Evolutionary conservation across 169 alveolate species (phyloP).

Genomic region (Perkinsus olseni): DNA sequence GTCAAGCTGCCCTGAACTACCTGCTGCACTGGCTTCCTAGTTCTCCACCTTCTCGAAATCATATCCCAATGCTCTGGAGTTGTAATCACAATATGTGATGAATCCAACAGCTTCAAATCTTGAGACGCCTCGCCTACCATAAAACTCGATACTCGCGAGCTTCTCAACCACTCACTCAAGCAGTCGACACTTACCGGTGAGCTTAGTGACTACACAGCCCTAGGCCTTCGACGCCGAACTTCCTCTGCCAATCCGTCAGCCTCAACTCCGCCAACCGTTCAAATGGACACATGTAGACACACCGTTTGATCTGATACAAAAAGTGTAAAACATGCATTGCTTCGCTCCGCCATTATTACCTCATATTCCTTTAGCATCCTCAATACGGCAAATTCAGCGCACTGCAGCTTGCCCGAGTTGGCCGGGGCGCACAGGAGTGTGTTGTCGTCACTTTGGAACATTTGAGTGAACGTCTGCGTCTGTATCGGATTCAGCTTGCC

Average conservation of each 20-base stretch:
- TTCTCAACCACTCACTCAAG: background rate
- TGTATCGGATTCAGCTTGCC: constrained; percentile 51
- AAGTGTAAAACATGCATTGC: constrained; percentile 53
- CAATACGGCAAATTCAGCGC: constrained; percentile 78
- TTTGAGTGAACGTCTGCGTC: constrained; percentile 49
- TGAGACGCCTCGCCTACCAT: constrained; percentile 22
- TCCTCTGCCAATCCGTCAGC: constrained; percentile 41
- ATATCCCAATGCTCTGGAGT: constrained; percentile 37
- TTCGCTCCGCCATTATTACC: constrained; percentile 34
- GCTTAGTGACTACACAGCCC: constrained; percentile 19
- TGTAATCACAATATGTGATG: constrained; percentile 47
- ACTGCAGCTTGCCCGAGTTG: constrained; percentile 67
- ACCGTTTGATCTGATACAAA: constrained; percentile 27
- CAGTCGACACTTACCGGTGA: background rate
- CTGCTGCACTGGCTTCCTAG: constrained; percentile 18
- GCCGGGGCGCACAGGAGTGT: constrained; percentile 85
- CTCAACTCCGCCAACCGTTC: constrained; percentile 39
- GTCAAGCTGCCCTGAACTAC: background rate
- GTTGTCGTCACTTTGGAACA: constrained; percentile 64
- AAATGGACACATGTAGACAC: constrained; percentile 53
- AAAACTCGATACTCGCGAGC: background rate
- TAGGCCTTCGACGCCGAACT: constrained; percentile 42
- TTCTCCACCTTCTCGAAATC: constrained; percentile 55
- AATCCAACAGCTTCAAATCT: constrained; percentile 43
- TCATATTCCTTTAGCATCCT: constrained; percentile 48